Base-by-base conservation (phyloP, 495 filamentous ascomycete species). In the Clavariopsis aquatica region DNA sequence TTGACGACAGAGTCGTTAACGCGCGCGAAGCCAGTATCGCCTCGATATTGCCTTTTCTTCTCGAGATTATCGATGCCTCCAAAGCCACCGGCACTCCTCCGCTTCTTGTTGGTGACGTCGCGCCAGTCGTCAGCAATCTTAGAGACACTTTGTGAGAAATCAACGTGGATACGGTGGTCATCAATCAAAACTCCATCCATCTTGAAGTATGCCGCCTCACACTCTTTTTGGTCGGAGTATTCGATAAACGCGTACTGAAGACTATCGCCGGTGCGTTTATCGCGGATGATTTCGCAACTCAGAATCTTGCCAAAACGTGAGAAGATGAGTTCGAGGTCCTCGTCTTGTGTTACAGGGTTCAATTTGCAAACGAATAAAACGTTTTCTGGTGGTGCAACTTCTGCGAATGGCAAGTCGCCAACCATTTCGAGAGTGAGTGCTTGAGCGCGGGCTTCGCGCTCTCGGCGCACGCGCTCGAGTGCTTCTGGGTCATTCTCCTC, bases 231-330 rank as follows among this genome's bases (percentile, higher is more conserved):
- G 19, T 96, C 85, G 58, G 92, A 91, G 70, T 95, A 98, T 75
- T 98, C 94, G 72, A 98, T 93, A 66, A 98, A 98, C 0, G 95
- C 92, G 75, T 98, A 98, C 73, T 98, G 94, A 41, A 98, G 77
- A 70, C 92, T 96, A 73, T 98, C 94, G 0, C 92, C 91, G 0
- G 93, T 97, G 62, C 91, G 90, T 69, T 89, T 91, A 74, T 98
- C 94, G 28, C 95, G 85, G 65, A 98, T 97, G 20, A 98, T 89
- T 77, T 98, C 94, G 76, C 94, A 98, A 34, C 91, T 96, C 13
- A 98, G 73, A 27, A 98, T 98, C 74, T 87, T 91, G 66, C 94
- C 94, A 72, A 98, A 98, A 27, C 94, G 95, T 72, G 90, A 93
- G 77, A 98, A 98, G 63, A 98, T 96, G 59, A 96, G 77, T 71